A percentile compares a stretch with the other conserved stretches of the same genome.
Evolutionary conservation across 75 land plant species (phyloP).

Genomic region (Chamaecyparis obtusa): DNA sequence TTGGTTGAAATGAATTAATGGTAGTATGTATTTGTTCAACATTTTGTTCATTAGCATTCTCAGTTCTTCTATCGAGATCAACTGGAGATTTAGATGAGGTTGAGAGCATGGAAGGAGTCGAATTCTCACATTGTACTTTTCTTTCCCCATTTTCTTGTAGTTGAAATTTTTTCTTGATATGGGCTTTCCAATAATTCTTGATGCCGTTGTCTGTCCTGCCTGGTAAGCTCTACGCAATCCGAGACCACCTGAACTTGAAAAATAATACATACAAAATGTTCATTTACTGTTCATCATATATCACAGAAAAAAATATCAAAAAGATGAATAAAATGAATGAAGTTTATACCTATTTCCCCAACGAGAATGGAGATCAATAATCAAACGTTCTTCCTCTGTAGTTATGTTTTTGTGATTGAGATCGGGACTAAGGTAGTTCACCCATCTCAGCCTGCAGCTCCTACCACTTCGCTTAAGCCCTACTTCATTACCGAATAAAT

Average conservation of each 20-base stretch:
- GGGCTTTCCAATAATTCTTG: neutral
- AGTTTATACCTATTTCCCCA: no score
- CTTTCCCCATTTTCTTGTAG: neutral
- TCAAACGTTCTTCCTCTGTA: no score
- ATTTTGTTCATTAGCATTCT: no score
- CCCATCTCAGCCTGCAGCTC: conserved; percentile 88
- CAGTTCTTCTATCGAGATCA: no score
- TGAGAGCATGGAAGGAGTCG: neutral
- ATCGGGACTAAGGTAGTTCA: conserved; percentile 25
- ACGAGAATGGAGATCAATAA: conserved; percentile 16
- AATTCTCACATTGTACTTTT: neutral
- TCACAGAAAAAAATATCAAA: no score
- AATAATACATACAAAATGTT: neutral
- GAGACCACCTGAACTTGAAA: neutral
- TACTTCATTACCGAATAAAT: neutral
- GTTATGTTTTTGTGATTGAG: no score
- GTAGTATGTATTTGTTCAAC: no score
- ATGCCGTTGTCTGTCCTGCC: neutral
- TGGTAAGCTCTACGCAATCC: neutral
- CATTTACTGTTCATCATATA: neutral
- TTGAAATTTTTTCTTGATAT: neutral
- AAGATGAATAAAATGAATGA: no score
- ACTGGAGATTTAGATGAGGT: no score
- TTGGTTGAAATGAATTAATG: no score
- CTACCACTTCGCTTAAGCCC: conserved; percentile 78